Conservation (phyloP, 2,329 filamentous ascomycete species). For the Penicillium frequentans region DNA sequence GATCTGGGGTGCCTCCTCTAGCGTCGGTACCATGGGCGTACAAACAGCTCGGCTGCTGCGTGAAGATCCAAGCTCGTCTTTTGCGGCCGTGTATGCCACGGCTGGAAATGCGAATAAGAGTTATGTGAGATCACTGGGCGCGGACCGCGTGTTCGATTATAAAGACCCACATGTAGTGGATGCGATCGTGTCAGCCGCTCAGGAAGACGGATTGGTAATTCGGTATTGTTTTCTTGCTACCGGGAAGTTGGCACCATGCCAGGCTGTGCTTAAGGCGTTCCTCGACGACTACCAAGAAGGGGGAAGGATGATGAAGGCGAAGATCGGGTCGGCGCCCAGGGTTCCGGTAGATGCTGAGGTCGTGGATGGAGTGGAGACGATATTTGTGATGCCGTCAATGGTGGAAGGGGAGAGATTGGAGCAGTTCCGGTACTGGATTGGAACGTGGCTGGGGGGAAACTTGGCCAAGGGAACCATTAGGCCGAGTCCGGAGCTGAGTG, state of each 20-base stretch:
- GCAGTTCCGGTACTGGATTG: conserved; percentile 45
- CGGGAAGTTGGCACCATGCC: conserved; percentile 37
- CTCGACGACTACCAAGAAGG: not conserved
- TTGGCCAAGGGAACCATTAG: conserved; percentile 33
- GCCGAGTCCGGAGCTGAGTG: conserved; percentile 41
- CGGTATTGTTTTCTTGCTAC: conserved; percentile 46
- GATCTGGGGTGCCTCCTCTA: conserved; percentile 50
- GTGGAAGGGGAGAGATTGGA: conserved; percentile 34
- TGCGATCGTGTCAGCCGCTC: conserved; percentile 38
- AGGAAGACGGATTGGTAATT: conserved; percentile 38
- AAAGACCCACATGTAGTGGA: conserved; percentile 26
- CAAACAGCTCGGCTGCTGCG: conserved; percentile 41
- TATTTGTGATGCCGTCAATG: conserved; percentile 41
- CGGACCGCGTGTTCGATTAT: conserved; percentile 46
- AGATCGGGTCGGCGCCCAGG: conserved; percentile 40
- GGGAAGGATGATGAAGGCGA: conserved; percentile 19
- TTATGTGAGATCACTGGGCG: conserved; percentile 33
- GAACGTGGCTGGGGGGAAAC: conserved; percentile 37
- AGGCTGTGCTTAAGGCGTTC: conserved; percentile 41
- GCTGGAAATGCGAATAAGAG: conserved; percentile 34
- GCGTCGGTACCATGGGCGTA: conserved; percentile 48
- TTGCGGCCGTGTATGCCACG: conserved; percentile 46
- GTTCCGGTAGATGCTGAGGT: conserved; percentile 32
- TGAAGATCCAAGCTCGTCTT: conserved; percentile 30
- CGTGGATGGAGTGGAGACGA: conserved; percentile 36